Base-by-base conservation (phyloP, 2,329 filamentous ascomycete genomes). In the Xylaria digitata region DNA sequence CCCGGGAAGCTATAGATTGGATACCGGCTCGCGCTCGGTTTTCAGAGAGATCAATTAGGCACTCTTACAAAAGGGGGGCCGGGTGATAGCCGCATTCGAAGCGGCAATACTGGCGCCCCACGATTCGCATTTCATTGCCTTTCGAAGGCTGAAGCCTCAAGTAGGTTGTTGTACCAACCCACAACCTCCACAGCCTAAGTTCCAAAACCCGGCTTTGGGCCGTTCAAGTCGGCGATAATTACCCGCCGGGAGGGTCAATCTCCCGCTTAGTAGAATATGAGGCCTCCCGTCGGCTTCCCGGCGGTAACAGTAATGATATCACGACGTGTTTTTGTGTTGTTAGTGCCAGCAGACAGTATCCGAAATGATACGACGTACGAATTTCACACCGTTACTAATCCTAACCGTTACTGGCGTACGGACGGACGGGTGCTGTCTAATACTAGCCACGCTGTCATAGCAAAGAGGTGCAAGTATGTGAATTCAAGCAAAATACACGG, bases 81-180 rank as follows among this genome's bases (percentile, higher is more conserved):
- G 21, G n/a, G 19, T 13, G 13, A 11, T 50, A 21, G 42, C 13
- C 13, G 7, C 2, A 13, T 8, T 8, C 17, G 6, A 37, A 59
- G 3, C 6, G n/a, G 11, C 1, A 9, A 40, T 32, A 42, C 11
- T 26, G 9, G 30, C 11, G 43, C 32, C 49, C 11, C 30, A 13
- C 40, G 30, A 37, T 15, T 3, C 13, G 32, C 19, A 37, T 23
- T 21, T 43, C 8, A 13, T 40, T 11, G 30, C 26, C 21, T n/a
- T 52, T 21, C 32, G 34, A 13, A 49, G 45, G 30, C n/a, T 55
- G n/a, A 49, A 46, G 21, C 21, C 15, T 17, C 21, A n/a, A 26
- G 26, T 26, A 26, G 37, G 54, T 23, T 45, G 34, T 15, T 26
- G 37, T 49, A 54, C 48, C 13, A 56, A 34, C 50, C 57, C 50